phyloP scores from a whole-genome alignment of 495 filamentous ascomycete species.

The Trichoderma asperelloides region DNA sequence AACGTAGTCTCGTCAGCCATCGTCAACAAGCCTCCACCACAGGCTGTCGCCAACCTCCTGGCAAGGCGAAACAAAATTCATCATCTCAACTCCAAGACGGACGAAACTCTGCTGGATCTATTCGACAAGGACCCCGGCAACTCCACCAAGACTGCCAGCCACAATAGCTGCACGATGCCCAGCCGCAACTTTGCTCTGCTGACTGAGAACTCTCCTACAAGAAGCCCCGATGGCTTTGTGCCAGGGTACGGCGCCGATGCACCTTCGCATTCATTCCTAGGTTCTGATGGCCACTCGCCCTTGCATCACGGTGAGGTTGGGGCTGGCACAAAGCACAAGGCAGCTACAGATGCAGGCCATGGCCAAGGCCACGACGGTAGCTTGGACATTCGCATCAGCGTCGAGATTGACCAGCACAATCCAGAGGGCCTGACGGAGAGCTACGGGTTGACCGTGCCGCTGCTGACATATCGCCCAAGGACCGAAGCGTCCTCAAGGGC shows the following conservation, averaged over 20 bases:
- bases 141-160: slow-evolving; percentile 52
- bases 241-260: not conserved
- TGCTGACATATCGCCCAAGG: slow-evolving; percentile 27
- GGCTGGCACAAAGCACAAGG: slow-evolving; percentile 57
- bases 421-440: slow-evolving; percentile 50
- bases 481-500: not conserved
- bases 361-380: slow-evolving; percentile 49
- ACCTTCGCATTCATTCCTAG: slow-evolving; percentile 14
- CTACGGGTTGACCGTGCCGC: slow-evolving; percentile 58
- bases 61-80: slow-evolving; percentile 85
- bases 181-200: slow-evolving; percentile 80
- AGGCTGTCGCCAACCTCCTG: slow-evolving; percentile 79
- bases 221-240: slow-evolving; percentile 13
- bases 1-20: slow-evolving; percentile 82
- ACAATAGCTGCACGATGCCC: slow-evolving; percentile 84
- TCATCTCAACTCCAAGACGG: slow-evolving; percentile 72
- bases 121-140: slow-evolving; percentile 78
- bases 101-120: slow-evolving; percentile 80
- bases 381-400: slow-evolving; percentile 57
- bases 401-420: slow-evolving; percentile 64
- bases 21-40: slow-evolving; percentile 87
- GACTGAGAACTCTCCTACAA: slow-evolving; percentile 53
- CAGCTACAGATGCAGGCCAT: slow-evolving; percentile 44
- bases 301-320: slow-evolving; percentile 54
- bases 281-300: slow-evolving; percentile 55